Percentiles rank a stretch among this genome's conserved stretches.
Evolutionary conservation across 768 basidiomycete genomes (phyloP).

Genomic region (Boletus rex-veris): DNA sequence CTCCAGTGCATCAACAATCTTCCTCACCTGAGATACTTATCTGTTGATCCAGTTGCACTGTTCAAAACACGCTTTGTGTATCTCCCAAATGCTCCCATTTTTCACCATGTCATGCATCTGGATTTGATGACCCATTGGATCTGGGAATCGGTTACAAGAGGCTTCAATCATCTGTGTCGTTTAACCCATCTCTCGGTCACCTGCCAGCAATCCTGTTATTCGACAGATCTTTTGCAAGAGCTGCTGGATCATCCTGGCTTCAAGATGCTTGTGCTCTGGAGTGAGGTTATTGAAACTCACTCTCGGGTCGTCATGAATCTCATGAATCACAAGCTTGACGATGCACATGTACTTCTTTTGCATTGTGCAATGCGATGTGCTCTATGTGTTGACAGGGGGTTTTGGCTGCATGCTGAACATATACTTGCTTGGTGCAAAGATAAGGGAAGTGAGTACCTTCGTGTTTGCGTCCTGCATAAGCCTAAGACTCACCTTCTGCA

Average conservation of each 20-base stretch:
- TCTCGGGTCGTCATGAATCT: not conserved
- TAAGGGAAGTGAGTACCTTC: not conserved
- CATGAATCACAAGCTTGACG: not conserved
- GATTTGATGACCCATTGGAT: not conserved
- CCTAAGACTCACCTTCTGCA: not conserved
- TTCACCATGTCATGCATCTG: not conserved
- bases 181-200: not conserved
- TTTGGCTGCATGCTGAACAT: not conserved
- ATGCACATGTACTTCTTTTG: not conserved
- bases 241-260: not conserved
- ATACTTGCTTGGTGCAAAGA: not conserved
- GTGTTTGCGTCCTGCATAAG: not conserved
- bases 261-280: not conserved
- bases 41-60: not conserved
- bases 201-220: not conserved
- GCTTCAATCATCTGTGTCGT: not conserved
- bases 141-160: not conserved
- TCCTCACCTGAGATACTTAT: not conserved
- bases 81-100: not conserved
- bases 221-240: not conserved
- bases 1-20: too few relatives aligned
- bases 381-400: not conserved
- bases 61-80: not conserved
- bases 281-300: not conserved
- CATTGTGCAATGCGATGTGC: not conserved